A percentile compares a stretch with the other conserved stretches of the same genome.
Conservation (phyloP, 352 stramenopile species). For the Globisporangium emineosum region DNA sequence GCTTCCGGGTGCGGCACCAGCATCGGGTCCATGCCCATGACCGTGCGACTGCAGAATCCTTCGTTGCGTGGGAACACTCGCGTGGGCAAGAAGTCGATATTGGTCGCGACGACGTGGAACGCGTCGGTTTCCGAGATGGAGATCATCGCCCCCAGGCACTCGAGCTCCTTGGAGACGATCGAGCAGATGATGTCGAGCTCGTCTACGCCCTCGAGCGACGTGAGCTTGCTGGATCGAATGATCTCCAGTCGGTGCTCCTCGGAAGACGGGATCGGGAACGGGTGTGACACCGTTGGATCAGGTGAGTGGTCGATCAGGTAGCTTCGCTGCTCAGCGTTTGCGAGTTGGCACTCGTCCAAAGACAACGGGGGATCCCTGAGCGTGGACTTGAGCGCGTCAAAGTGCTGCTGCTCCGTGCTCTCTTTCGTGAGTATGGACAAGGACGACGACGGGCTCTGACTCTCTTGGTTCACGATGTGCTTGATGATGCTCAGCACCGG, state of each 20-base stretch:
- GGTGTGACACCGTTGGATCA: not conserved
- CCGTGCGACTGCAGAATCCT: slow-evolving; percentile 18
- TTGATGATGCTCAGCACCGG: slow-evolving; percentile 34
- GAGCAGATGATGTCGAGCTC: slow-evolving; percentile 22
- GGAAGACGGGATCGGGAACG: not conserved
- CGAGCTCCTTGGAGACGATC: slow-evolving; percentile 14
- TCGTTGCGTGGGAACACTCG: slow-evolving; percentile 17
- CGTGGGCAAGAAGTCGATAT: slow-evolving; percentile 9
- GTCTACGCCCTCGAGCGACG: not conserved
- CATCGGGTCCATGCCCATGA: slow-evolving; percentile 20
- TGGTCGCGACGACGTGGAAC: slow-evolving; percentile 17
- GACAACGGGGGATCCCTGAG: slow-evolving; percentile 1
- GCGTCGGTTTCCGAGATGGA: slow-evolving; percentile 11
- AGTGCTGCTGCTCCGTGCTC: slow-evolving; percentile 13
- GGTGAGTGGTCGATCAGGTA: slow-evolving; percentile 17
- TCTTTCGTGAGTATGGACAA: not conserved
- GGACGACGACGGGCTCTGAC: not conserved
- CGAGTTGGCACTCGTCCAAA: slow-evolving; percentile 14
- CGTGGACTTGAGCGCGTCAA: not conserved
- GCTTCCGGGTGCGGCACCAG: slow-evolving; percentile 19
- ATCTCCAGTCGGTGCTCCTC: slow-evolving; percentile 15
- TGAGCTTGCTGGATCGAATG: slow-evolving; percentile 10
- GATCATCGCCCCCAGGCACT: slow-evolving; percentile 14
- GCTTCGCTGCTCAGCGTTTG: slow-evolving; percentile 6
- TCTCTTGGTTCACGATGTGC: slow-evolving; percentile 16